Percentiles rank a stretch among this genome's conserved stretches.
Conservation (phyloP, 208 protist species). For the Leishmania aethiopica region DNA sequence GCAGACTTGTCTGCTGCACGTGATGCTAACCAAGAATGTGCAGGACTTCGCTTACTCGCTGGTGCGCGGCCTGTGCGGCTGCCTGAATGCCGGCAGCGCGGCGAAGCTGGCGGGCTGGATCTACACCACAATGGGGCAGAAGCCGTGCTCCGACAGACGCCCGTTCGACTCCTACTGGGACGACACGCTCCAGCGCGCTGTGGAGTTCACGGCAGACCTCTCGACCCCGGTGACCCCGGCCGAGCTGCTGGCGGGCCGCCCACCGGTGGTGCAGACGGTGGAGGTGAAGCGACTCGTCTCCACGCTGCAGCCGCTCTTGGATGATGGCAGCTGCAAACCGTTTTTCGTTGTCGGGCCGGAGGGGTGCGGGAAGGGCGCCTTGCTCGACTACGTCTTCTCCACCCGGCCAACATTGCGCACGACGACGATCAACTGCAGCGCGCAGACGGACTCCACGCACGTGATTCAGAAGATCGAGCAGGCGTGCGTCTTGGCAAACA, state of each 20-base stretch:
- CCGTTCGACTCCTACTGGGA: conserved; percentile 92
- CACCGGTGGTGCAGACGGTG: conserved; percentile 86
- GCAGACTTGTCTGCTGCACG: conserved; percentile 78
- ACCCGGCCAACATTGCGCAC: conserved; percentile 47
- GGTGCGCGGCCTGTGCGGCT: conserved; percentile 60
- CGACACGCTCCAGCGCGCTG: conserved; percentile 41
- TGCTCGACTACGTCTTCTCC: conserved; percentile 88
- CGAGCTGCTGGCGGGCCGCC: conserved; percentile 55
- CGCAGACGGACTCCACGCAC: conserved; percentile 93
- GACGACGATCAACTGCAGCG: conserved; percentile 94
- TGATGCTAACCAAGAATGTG: conserved; percentile 55
- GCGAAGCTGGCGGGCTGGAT: conserved; percentile 79
- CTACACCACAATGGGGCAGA: conserved; percentile 82
- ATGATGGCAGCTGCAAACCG: conserved; percentile 65
- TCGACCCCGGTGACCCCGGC: conserved; percentile 49
- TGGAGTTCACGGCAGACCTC: conserved; percentile 73
- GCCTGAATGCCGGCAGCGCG: conserved; percentile 51
- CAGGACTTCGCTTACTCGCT: conserved; percentile 79
- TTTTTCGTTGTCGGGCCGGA: conserved; percentile 97
- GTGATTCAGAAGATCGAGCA: conserved; percentile 97
- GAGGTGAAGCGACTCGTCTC: conserved; percentile 91
- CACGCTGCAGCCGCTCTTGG: conserved; percentile 90
- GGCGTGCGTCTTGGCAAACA: conserved; percentile 86
- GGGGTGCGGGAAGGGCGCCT: conserved; percentile 94
- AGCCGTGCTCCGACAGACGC: conserved; percentile 63